Evolutionary conservation across 495 filamentous ascomycete genomes (phyloP), one percentile per base, ranked within the genome.

Genomic region (Penicillium verhagenii): DNA sequence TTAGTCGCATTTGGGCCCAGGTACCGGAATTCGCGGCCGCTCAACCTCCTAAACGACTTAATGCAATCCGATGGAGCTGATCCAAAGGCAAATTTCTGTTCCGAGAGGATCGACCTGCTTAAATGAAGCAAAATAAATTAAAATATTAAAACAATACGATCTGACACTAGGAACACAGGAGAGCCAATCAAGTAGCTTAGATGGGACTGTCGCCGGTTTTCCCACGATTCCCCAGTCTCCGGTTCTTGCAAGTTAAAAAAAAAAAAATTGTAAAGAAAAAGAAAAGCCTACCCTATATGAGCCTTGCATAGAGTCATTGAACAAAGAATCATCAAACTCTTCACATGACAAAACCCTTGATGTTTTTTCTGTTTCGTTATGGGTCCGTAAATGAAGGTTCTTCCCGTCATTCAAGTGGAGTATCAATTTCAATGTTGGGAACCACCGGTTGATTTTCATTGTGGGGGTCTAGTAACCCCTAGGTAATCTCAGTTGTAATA

Each of bases 381-480:
- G 47, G 47, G 47, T 35, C 47, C 29, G 9, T 11, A 49, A 52
- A 54, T 47, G 51, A 62, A 62, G 55, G 60, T 58, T 63, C 35
- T 40, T 56, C 52, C 52, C 60, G 60, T 28, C n/a, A n/a, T n/a
- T n/a, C n/a, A n/a, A n/a, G n/a, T n/a, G n/a, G n/a, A n/a, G n/a
- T n/a, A n/a, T n/a, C n/a, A n/a, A n/a, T n/a, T n/a, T n/a, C n/a
- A n/a, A n/a, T n/a, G n/a, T n/a, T 28, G 26, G 26, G 59, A 58
- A 58, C 52, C 52, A 58, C 35, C 54, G 59, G 55, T 44, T 58
- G 35, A 21, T n/a, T n/a, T n/a, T n/a, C n/a, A n/a, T n/a, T n/a
- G n/a, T n/a, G n/a, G n/a, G n/a, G n/a, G n/a, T n/a, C n/a, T n/a
- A n/a, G n/a, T n/a, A n/a, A n/a, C n/a, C n/a, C n/a, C n/a, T n/a